Base-by-base conservation (phyloP, 2,329 filamentous ascomycete species). In the Sarocladiaceae sp. region DNA sequence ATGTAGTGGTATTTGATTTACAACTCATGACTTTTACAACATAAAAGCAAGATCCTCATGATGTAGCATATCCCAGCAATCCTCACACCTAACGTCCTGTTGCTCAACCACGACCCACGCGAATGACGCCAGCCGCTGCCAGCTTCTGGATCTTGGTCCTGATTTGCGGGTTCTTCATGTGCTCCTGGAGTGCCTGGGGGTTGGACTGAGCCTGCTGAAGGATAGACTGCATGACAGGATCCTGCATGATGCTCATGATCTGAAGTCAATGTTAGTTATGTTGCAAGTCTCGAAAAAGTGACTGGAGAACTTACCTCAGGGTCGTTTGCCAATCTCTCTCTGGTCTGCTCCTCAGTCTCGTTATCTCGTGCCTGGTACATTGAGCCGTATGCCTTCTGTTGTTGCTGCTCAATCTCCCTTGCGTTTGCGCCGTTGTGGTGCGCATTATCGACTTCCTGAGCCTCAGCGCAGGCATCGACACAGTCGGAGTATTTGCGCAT, bases 401-500 rank as follows among this genome's bases (percentile, higher is more conserved):
- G 88, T 73, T 96, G 90, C 68, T 89, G 82, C 64, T 97, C 90
- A 62, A 99, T 96, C 75, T 99, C 94, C 36, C 90, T 83, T 1
- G 87, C 78, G 66, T 97, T 94, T 66, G 90, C 90, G 55, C 87
- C 85, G 52, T 72, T 75, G 71, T 83, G 75, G 64, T 79, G 69
- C 60, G 84, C 82, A 54, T 78, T 79, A 68, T 99, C 94, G 55
- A 95, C 81, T 60, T 84, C 79, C 8, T 79, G 76, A 1, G 95
- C 94, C 66, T 91, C 89, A 35, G 83, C 83, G 74, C 92, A 96
- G 7, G 87, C 88, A 66, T 99, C 94, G 54, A 97, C 77, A 66
- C 89, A 95, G 70, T 92, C 93, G 70, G 87, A 96, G 78, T 96
- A 97, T 71, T 99, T 93, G 70, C 94, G 90, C 94, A 99, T 99